Percentiles rank a stretch among this genome's conserved stretches.
These are phyloP conservation scores for Laguncularia racemosa DNA, from an alignment of 345 rosid genomes.

Conservation along the genomic window DNA sequence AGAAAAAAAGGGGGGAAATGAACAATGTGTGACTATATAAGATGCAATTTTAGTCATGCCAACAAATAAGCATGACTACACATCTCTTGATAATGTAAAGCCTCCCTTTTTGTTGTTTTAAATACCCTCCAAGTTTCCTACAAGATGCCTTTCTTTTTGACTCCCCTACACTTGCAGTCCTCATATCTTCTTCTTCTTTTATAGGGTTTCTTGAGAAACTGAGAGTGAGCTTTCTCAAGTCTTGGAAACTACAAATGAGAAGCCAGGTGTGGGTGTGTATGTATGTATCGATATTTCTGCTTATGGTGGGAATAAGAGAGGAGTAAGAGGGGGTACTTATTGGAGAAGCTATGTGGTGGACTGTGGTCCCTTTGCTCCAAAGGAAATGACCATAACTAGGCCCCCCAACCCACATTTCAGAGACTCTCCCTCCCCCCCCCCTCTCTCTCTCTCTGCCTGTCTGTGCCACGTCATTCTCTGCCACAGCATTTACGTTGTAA, in stretches of 20 bases:
- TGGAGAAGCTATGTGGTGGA: slow-evolving; percentile 1
- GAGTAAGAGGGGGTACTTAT: slow-evolving; percentile 1
- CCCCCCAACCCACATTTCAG: too few species aligned
- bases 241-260: not conserved
- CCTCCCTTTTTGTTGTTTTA: slow-evolving; percentile 65
- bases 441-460: too few species aligned
- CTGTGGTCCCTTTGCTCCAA: slow-evolving; percentile 3
- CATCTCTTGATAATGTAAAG: slow-evolving; percentile 71
- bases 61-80: slow-evolving; percentile 74
- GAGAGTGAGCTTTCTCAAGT: too few species aligned
- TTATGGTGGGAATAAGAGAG: not conserved
- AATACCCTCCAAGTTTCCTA: slow-evolving; percentile 61
- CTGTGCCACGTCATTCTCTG: too few species aligned
- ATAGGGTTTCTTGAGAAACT: too few species aligned
- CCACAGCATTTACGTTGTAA: too few species aligned
- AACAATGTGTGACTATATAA: not conserved
- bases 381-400: not conserved
- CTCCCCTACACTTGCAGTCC: slow-evolving; percentile 5
- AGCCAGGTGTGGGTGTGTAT: too few species aligned
- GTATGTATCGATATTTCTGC: slow-evolving; percentile 1
- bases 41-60: slow-evolving; percentile 44
- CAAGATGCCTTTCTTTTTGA: slow-evolving; percentile 43
- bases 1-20: not conserved
- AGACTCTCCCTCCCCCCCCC: too few species aligned
- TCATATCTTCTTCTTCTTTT: not conserved